These are phyloP conservation scores for Chaetomiaceae sp. DNA, from an alignment of 2,329 filamentous ascomycete species.

Conservation along the genomic window DNA sequence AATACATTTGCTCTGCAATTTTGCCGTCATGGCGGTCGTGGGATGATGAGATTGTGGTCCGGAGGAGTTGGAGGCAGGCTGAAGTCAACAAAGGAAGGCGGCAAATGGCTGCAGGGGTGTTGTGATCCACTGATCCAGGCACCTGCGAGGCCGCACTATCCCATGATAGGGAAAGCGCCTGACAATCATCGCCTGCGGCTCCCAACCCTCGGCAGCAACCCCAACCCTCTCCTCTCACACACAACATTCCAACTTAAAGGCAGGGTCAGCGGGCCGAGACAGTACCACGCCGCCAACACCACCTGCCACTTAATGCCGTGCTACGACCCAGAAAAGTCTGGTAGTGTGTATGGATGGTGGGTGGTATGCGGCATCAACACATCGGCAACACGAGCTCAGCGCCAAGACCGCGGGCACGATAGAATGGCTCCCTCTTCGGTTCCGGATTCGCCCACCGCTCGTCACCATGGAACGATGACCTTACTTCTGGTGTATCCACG, in stretches of 20 bases:
- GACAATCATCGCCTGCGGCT: not conserved
- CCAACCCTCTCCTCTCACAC: not conserved
- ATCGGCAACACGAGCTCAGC: not conserved
- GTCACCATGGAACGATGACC: too few relatives aligned
- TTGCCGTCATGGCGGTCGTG: too few relatives aligned
- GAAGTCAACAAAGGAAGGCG: not conserved
- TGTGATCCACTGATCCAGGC: not conserved
- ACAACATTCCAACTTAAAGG: too few relatives aligned
- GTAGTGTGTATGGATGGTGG: too few relatives aligned
- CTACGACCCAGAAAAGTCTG: too few relatives aligned
- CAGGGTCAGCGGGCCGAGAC: conserved; percentile 5
- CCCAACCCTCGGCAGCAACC: not conserved
- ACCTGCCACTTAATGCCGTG: not conserved
- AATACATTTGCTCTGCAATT: too few relatives aligned
- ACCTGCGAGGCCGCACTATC: conserved; percentile 1
- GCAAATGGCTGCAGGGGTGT: not conserved
- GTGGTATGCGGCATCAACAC: not conserved
- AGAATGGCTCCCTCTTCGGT: too few relatives aligned
- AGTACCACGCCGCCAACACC: conserved; percentile 1
- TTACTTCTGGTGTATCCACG: too few relatives aligned
- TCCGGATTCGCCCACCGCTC: too few relatives aligned
- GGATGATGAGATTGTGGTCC: too few relatives aligned
- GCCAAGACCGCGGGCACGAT: not conserved
- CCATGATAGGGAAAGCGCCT: not conserved
- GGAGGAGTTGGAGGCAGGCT: not conserved